phyloP scores from a whole-genome alignment of 202 grass and related monocot species.

The Musa balbisiana region DNA sequence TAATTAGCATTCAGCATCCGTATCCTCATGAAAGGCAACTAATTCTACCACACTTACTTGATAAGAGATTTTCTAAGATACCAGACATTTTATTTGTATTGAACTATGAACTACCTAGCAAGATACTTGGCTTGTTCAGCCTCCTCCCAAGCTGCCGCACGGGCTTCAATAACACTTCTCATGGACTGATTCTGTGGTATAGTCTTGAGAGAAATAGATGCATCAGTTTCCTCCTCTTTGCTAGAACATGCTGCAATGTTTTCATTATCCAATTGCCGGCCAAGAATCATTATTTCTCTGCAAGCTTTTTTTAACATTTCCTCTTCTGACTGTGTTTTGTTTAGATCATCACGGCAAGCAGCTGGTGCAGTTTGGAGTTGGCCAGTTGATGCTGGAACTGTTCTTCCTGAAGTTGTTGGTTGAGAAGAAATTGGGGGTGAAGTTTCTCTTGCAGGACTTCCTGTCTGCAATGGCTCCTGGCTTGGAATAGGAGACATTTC shows the following conservation, averaged over 20 bases:
- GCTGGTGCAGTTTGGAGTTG: conserved; percentile 12
- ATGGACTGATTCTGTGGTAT: conserved; percentile 22
- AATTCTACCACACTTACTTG: not conserved
- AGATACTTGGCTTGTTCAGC: conserved; percentile 78
- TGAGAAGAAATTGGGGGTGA: conserved; percentile 52
- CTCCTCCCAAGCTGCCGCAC: conserved; percentile 73
- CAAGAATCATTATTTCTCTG: conserved; percentile 82
- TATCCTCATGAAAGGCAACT: not conserved
- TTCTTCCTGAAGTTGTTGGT: conserved; percentile 45
- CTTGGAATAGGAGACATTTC: conserved; percentile 97
- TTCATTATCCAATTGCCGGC: conserved; percentile 64
- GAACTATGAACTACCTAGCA: conserved; percentile 43
- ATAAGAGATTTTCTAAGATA: not conserved
- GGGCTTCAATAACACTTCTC: conserved; percentile 36
- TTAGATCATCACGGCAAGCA: conserved; percentile 21
- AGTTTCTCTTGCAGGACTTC: conserved; percentile 61
- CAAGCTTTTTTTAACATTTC: conserved; percentile 54
- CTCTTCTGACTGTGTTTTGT: conserved; percentile 36
- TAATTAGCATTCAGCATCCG: conserved; percentile 1
- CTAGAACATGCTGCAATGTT: conserved; percentile 95
- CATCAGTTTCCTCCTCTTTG: conserved; percentile 46
- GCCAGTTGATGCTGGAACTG: not conserved
- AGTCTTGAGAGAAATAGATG: conserved; percentile 21
- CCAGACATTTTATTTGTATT: not conserved
- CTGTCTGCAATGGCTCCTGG: conserved; percentile 70